Evolutionary conservation across 2,329 filamentous ascomycete genomes (phyloP).

Genomic region (Botryotinia narcissicola): DNA sequence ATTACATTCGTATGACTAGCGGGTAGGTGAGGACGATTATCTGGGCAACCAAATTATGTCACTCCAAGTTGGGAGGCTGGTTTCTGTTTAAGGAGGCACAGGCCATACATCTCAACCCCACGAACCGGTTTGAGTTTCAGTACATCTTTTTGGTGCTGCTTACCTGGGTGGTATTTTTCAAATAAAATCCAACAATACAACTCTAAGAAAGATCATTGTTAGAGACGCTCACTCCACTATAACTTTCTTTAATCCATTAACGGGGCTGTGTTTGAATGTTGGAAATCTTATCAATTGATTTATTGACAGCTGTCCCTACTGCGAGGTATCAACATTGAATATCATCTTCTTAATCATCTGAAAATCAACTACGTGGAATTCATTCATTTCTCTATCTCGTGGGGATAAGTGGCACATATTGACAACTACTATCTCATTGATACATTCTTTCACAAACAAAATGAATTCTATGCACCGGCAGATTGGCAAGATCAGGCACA

Average conservation of each 20-base stretch:
- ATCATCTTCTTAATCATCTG: not conserved
- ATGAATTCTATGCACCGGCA: slow-evolving; percentile 74
- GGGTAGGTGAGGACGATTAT: not conserved
- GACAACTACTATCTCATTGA: slow-evolving; percentile 9
- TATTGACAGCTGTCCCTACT: slow-evolving; percentile 7
- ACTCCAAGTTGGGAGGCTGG: not conserved
- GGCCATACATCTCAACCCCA: slow-evolving; percentile 11
- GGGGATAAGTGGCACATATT: slow-evolving; percentile 4
- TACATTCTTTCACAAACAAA: slow-evolving; percentile 32
- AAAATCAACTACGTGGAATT: slow-evolving; percentile 1
- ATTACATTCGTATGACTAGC: not conserved
- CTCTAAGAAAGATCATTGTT: not conserved
- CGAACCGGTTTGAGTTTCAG: slow-evolving; percentile 1
- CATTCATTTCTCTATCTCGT: slow-evolving; percentile 8
- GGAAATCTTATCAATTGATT: slow-evolving; percentile 3
- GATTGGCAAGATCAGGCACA: slow-evolving; percentile 69
- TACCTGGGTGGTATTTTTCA: not conserved
- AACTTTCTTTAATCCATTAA: slow-evolving; percentile 14
- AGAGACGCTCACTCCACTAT: not conserved
- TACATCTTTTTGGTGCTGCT: not conserved
- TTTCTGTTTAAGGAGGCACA: slow-evolving; percentile 1
- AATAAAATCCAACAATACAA: not conserved
- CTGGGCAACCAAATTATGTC: not conserved
- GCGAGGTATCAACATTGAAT: not conserved
- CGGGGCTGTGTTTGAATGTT: slow-evolving; percentile 1